phyloP scores from a whole-genome alignment of 495 filamentous ascomycete genomes.

The Podospora pseudocomata region DNA sequence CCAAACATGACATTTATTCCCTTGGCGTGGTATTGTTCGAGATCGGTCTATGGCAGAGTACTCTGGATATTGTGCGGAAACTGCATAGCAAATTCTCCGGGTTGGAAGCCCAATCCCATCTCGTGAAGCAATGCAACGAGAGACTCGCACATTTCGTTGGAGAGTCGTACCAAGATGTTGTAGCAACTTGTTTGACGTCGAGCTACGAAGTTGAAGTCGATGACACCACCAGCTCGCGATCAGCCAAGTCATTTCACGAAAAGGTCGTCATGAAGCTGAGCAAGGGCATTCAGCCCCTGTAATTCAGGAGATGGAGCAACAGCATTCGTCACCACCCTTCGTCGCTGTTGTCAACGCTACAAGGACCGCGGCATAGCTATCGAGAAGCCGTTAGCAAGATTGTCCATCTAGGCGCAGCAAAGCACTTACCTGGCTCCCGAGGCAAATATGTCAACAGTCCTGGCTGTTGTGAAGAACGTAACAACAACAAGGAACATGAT shows the following conservation, averaged over 20 bases:
- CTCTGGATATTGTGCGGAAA: not conserved
- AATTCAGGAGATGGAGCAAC: not conserved
- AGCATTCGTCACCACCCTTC: not conserved
- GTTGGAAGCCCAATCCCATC: not conserved
- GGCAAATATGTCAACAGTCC: not conserved
- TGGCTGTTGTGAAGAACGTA: not conserved
- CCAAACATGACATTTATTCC: too few relatives aligned
- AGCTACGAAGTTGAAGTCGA: not conserved
- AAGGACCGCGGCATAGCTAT: not conserved
- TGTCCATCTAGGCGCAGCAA: not conserved
- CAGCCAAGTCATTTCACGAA: not conserved
- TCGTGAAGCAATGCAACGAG: not conserved
- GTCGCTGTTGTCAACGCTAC: not conserved
- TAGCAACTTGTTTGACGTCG: not conserved
- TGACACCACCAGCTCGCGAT: not conserved
- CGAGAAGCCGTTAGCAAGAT: not conserved
- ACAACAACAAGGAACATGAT: not conserved
- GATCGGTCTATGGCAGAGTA: too few relatives aligned
- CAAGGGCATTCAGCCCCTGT: not conserved
- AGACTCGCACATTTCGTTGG: not conserved
- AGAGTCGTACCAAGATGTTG: not conserved
- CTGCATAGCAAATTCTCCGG: not conserved
- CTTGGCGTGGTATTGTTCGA: too few relatives aligned
- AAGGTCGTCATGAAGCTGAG: not conserved
- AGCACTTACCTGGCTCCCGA: not conserved